Evolutionary conservation across 441 rosid genomes (phyloP).

Genomic region (Pelargonium myrrhifolium): DNA sequence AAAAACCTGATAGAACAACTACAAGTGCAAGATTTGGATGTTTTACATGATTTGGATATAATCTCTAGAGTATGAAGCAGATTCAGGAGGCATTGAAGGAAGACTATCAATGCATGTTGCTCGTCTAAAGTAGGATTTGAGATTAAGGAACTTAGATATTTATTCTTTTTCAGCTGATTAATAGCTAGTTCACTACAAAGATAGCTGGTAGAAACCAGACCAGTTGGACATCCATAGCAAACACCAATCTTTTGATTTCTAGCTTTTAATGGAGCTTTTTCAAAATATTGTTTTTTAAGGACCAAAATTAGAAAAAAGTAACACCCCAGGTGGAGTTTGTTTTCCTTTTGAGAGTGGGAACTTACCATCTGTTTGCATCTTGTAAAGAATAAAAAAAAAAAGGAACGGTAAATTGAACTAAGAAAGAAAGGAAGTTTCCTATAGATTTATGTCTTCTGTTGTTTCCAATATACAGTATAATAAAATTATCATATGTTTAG

Average conservation of each 20-base stretch:
- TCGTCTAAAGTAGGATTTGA: neutral
- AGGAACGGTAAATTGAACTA: neutral
- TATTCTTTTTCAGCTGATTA: neutral
- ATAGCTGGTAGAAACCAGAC: too few species aligned
- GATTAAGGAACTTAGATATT: conserved; percentile 1
- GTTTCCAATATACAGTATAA: neutral
- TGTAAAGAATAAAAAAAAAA: neutral
- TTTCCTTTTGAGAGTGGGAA: neutral
- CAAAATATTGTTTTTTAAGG: too few species aligned
- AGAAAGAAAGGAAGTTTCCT: neutral
- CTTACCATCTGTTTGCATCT: conserved; percentile 3
- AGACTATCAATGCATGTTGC: neutral
- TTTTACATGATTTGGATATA: neutral
- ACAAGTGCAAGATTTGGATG: neutral
- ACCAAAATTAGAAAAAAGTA: too few species aligned
- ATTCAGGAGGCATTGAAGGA: conserved; percentile 1
- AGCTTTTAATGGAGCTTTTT: too few species aligned
- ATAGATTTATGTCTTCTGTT: neutral
- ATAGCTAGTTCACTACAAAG: too few species aligned
- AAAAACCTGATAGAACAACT: neutral
- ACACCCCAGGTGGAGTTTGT: neutral
- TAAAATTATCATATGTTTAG: neutral
- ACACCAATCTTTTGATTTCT: too few species aligned
- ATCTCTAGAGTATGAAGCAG: conserved; percentile 1
- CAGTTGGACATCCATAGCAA: too few species aligned